phyloP scores from a whole-genome alignment of 1,284 basidiomycete genomes.

The Apiotrichum domesticum region DNA sequence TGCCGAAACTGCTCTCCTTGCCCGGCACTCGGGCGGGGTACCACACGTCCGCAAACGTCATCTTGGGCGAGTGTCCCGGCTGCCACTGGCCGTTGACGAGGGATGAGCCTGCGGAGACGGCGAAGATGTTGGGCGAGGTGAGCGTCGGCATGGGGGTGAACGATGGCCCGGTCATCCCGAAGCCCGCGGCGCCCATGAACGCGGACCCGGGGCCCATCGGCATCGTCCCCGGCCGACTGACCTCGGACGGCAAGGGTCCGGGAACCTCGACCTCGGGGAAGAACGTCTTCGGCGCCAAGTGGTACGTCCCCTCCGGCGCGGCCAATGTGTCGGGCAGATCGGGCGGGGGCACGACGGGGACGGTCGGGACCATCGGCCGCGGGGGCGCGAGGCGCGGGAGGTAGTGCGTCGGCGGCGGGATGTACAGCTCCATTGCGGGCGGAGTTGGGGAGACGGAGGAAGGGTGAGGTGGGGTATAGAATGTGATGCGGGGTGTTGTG shows the following conservation, averaged over 20 bases:
- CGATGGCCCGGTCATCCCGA: conserved; percentile 13
- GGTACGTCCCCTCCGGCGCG: conserved; percentile 42
- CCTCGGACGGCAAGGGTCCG: conserved; percentile 22
- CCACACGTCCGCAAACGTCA: conserved; percentile 38
- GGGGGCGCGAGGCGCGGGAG: conserved; percentile 29
- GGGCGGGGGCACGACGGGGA: conserved; percentile 35
- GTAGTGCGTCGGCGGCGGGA: conserved; percentile 29
- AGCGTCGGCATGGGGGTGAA: conserved; percentile 15
- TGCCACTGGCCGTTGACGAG: conserved; percentile 41
- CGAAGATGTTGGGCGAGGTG: conserved; percentile 15
- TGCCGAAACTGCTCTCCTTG: conserved; percentile 31
- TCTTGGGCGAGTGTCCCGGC: conserved; percentile 28
- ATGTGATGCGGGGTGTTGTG: too few relatives aligned
- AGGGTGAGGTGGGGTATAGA: background rate
- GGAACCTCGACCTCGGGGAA: conserved; percentile 39
- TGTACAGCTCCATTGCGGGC: conserved; percentile 33
- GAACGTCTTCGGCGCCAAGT: conserved; percentile 18
- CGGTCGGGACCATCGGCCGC: conserved; percentile 25
- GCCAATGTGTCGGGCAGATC: conserved; percentile 33
- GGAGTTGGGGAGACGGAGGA: background rate
- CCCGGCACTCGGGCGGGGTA: conserved; percentile 31
- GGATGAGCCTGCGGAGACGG: conserved; percentile 29
- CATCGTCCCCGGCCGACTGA: conserved; percentile 3
- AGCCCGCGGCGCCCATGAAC: conserved; percentile 24
- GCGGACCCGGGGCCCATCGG: conserved; percentile 15